Evolutionary conservation across 2,329 filamentous ascomycete species (phyloP), one percentile per base, ranked within the genome.

Genomic region (Fusarium sp.): DNA sequence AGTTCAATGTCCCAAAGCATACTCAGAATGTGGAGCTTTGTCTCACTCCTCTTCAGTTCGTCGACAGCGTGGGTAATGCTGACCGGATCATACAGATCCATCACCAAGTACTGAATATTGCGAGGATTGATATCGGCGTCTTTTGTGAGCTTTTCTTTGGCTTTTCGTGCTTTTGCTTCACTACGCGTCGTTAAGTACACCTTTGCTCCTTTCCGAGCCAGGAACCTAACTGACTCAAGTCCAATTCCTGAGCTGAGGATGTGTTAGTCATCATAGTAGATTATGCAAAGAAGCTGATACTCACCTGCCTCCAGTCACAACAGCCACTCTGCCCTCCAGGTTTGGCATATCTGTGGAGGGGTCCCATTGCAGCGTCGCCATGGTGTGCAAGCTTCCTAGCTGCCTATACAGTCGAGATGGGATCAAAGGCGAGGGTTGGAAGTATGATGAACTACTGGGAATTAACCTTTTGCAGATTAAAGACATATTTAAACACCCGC

Each of bases 321-420:
- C 47, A 23, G 21, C 28, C 1, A 32, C 28, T 32, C 23, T 49
- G 2, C 28, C 21, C 0, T 9, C 16, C 15, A 49, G 10, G 9
- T 32, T 3, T 3, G 46, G 46, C 15, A n/a, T 23, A 6, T 23
- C 15, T 0, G 28, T 23, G 3, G 21, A 18, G 5, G 28, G 46
- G 5, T 49, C 13, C 28, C 46, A 49, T 49, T n/a, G 28, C 3
- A 0, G 15, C 12, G 21, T 1, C 2, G 15, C 9, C 46, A 49
- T 49, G 4, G 1, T 16, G 6, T 32, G 15, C 1, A 18, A 18
- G 5, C 28, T 18, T 0, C 1, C 21, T 12, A 0, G 5, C 1
- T 9, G 11, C 2, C 7, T 7, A 30, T 7, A 16, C 2, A 30
- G 4, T 16, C 19, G 44, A 15, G 19, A 16, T n/a, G 9, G 12